Evolutionary conservation across 2,329 filamentous ascomycete genomes (phyloP).

Genomic region (Penicillium occitanis): DNA sequence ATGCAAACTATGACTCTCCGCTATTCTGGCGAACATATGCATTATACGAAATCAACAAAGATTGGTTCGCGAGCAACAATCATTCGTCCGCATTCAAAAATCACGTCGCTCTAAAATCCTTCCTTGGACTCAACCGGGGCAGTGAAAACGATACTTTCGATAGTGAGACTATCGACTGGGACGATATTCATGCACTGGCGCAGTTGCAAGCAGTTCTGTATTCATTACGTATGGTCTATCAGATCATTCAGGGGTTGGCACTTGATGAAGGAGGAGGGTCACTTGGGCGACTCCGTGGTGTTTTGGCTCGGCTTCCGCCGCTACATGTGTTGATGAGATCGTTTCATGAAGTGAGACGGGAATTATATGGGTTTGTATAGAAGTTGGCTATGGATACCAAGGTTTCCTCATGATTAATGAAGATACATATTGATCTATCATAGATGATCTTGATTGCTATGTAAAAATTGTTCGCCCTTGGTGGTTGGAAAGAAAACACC

Average conservation of each 20-base stretch:
- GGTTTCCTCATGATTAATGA: background rate
- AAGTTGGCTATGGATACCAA: background rate
- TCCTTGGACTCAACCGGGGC: slow-evolving; percentile 32
- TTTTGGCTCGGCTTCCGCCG: slow-evolving; percentile 32
- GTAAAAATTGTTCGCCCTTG: background rate
- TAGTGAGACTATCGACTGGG: slow-evolving; percentile 53
- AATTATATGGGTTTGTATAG: slow-evolving; percentile 13
- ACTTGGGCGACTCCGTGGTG: slow-evolving; percentile 20
- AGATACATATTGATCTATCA: background rate
- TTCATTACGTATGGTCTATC: slow-evolving; percentile 60
- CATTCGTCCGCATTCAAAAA: background rate
- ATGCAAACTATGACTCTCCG: slow-evolving; percentile 17
- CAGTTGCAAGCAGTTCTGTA: slow-evolving; percentile 62
- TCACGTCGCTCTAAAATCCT: slow-evolving; percentile 27
- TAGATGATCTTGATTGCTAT: background rate
- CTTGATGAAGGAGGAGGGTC: slow-evolving; percentile 26
- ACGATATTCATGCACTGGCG: slow-evolving; percentile 60
- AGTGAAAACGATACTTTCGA: slow-evolving; percentile 15
- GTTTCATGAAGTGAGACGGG: slow-evolving; percentile 25
- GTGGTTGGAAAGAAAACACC: background rate
- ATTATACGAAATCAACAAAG: slow-evolving; percentile 33
- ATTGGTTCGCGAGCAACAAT: background rate
- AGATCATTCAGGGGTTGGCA: slow-evolving; percentile 46
- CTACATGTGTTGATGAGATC: slow-evolving; percentile 33
- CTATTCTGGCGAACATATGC: slow-evolving; percentile 39